These are phyloP conservation scores for Lactuca sativa DNA, from an alignment of 129 eudicot genomes.

Conservation along the genomic window DNA sequence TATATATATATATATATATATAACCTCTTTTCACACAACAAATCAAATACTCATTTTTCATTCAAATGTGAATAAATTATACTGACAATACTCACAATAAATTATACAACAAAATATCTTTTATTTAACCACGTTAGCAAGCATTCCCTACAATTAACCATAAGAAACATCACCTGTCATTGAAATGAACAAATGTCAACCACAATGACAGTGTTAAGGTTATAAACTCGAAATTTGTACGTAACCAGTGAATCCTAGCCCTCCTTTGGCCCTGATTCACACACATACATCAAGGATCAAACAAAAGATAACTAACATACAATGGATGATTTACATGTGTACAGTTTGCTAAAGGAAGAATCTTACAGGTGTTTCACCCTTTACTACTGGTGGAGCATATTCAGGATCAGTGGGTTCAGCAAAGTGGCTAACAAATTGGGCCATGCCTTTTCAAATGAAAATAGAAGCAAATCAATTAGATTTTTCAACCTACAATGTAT, in stretches of 20 bases:
- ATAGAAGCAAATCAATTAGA: constrained; percentile 4
- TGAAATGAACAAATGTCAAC: too few relatives aligned
- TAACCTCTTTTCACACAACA: too few relatives aligned
- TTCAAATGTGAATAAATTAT: constrained; percentile 3
- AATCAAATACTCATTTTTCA: too few relatives aligned
- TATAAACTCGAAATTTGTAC: too few relatives aligned
- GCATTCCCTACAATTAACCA: too few relatives aligned
- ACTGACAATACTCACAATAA: constrained; percentile 80
- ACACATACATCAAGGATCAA: background rate
- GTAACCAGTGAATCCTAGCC: constrained; percentile 78
- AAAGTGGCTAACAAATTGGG: constrained; percentile 70
- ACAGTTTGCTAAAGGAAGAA: constrained; percentile 14
- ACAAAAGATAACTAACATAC: background rate
- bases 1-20: too few relatives aligned
- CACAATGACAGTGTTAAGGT: too few relatives aligned
- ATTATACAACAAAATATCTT: too few relatives aligned
- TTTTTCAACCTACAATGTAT: background rate
- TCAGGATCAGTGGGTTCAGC: constrained; percentile 84
- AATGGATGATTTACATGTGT: background rate
- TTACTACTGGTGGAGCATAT: constrained; percentile 76
- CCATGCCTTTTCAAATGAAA: constrained; percentile 54
- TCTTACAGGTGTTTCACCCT: constrained; percentile 92
- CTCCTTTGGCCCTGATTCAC: constrained; percentile 61
- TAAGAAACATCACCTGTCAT: too few relatives aligned
- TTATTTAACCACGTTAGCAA: too few relatives aligned